Evolutionary conservation across 2,329 filamentous ascomycete species (phyloP), one percentile per base, ranked within the genome.

Genomic region (Fusarium aywerte): DNA sequence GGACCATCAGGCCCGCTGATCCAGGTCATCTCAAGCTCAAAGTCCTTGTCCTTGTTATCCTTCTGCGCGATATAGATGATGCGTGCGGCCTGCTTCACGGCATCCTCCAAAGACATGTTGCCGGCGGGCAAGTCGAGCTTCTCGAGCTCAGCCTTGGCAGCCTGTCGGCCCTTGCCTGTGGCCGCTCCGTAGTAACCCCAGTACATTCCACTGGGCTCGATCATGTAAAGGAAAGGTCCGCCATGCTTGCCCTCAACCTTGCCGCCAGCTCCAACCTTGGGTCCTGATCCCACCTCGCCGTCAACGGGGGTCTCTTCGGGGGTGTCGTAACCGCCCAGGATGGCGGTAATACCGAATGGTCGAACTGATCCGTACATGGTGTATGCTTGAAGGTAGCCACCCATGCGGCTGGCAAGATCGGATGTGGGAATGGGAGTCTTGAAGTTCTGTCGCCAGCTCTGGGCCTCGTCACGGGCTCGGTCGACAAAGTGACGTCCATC

Each of bases 11-110:
- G 80, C 52, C 86, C 88, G 80, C 93, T 97, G 79, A 98, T 92
- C 96, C 96, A 99, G 61, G 92, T 97, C 93, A 99, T 96, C 84
- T 99, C 96, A 62, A 99, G 85, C 88, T 99, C 96, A 76, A 98
- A 99, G 70, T 98, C 96, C 85, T 99, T 99, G 82, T 98, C 96
- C 84, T 98, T 98, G 85, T 95, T 98, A 80, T 99, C 96, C 80
- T 98, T 96, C 78, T 99, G 96, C 47, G 95, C 94, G 62, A 97
- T 89, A 79, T 97, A 96, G 81, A 99, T 98, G 81, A 99, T 99
- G 65, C 93, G 86, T 57, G 96, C 96, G 32, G 96, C 96, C 84
- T 98, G 92, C 85, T 97, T 97, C 76, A 99, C 92, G 49, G 91
- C 96, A 76, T 98, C 90, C 76, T 91, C 84, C 61, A 99, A 84